phyloP scores from a whole-genome alignment of 768 basidiomycete genomes.

The Hericium erinaceus region DNA sequence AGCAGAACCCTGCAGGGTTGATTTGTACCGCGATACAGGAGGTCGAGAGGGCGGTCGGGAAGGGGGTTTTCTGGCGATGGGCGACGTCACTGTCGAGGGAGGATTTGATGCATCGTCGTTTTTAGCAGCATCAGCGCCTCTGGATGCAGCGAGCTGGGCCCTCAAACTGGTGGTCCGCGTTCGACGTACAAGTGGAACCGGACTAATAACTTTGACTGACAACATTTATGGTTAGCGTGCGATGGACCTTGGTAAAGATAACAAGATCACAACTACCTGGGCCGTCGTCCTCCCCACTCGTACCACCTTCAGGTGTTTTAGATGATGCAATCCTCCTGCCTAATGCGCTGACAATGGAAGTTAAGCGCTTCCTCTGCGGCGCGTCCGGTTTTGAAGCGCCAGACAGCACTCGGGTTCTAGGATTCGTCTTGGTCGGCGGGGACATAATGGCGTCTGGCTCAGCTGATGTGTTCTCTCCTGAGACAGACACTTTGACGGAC shows the following conservation, averaged over 20 bases:
- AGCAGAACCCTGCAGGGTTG: neutral
- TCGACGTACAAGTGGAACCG: neutral
- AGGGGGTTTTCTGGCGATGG: neutral
- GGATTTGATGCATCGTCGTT: neutral
- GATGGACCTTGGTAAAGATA: too few relatives aligned
- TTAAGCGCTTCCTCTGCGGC: neutral
- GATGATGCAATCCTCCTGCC: too few relatives aligned
- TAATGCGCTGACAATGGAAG: neutral
- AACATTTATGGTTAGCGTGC: too few relatives aligned
- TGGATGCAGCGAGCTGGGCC: neutral
- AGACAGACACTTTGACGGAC: neutral
- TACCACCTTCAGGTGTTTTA: too few relatives aligned
- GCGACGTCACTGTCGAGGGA: neutral
- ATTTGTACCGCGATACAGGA: neutral
- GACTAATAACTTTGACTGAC: too few relatives aligned
- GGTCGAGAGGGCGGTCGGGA: neutral
- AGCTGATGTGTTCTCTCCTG: neutral
- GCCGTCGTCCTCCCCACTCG: too few relatives aligned
- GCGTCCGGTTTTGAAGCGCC: neutral
- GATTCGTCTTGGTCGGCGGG: conserved; percentile 4
- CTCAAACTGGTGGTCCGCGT: neutral
- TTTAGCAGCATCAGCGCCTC: neutral
- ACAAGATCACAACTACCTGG: too few relatives aligned
- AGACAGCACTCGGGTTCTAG: neutral
- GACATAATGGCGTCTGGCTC: neutral